These are phyloP conservation scores for Leucosporidium scottii DNA, from an alignment of 768 basidiomycete genomes.

Conservation along the genomic window DNA sequence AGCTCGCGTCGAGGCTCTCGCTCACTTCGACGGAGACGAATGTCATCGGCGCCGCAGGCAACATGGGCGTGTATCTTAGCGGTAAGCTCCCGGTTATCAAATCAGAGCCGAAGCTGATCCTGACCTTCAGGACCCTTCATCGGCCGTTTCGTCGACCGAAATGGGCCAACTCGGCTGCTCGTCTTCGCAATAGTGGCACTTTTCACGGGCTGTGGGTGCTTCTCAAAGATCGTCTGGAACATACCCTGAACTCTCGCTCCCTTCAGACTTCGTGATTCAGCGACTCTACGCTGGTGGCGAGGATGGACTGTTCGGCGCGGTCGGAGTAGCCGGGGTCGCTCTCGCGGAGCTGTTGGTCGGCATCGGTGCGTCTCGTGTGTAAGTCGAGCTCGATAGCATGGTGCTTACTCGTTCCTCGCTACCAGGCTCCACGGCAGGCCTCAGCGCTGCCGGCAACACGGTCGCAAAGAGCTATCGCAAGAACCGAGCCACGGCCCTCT, in stretches of 20 bases:
- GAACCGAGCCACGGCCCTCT: constrained; percentile 16
- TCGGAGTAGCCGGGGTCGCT: constrained; percentile 8
- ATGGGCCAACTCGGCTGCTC: constrained; percentile 11
- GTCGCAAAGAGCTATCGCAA: constrained; percentile 29
- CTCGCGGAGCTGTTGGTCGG: constrained; percentile 11
- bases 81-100: background rate
- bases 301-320: background rate
- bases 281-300: constrained; percentile 12
- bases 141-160: constrained; percentile 21
- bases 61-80: constrained; percentile 29
- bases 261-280: constrained; percentile 11
- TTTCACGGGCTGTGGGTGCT: constrained; percentile 8
- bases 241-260: background rate
- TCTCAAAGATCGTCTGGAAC: fast-evolving
- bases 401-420: too few species aligned
- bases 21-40: constrained; percentile 20
- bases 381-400: too few species aligned
- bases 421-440: constrained; percentile 15
- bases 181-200: constrained; percentile 15
- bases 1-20: constrained; percentile 4
- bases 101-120: background rate
- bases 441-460: constrained; percentile 20
- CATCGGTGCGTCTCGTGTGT: constrained; percentile 16
- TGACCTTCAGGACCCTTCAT: constrained; percentile 10
- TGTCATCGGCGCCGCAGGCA: constrained; percentile 16